These are phyloP conservation scores for Metrosideros polymorpha DNA, from an alignment of 441 rosid species.

Conservation along the genomic window DNA sequence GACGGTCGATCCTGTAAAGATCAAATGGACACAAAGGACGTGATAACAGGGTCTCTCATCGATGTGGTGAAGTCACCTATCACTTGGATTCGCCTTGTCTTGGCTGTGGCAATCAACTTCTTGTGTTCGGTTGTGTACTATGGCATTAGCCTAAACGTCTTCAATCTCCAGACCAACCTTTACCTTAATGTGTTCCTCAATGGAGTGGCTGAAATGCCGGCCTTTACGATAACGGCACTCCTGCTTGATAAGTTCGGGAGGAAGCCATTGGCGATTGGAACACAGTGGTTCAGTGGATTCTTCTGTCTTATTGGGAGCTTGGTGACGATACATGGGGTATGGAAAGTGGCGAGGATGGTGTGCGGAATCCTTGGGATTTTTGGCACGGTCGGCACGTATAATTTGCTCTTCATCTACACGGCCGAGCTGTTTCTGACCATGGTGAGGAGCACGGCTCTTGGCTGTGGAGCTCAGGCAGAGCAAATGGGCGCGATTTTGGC, in stretches of 20 bases:
- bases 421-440: conserved; percentile 83
- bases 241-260: conserved; percentile 62
- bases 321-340: conserved; percentile 26
- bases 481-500: conserved; percentile 89
- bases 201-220: conserved; percentile 81
- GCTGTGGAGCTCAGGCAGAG: conserved; percentile 68
- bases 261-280: conserved; percentile 71
- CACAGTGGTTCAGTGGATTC: conserved; percentile 68
- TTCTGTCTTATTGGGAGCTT: conserved; percentile 55
- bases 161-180: conserved; percentile 79
- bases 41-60: conserved; percentile 38
- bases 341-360: conserved; percentile 56
- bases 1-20: neutral
- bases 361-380: conserved; percentile 83
- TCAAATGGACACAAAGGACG: conserved; percentile 24
- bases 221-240: conserved; percentile 62
- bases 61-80: conserved; percentile 60
- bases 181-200: conserved; percentile 69
- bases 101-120: conserved; percentile 60
- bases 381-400: conserved; percentile 84
- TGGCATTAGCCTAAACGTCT: conserved; percentile 80
- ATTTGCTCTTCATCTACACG: conserved; percentile 70
- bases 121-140: conserved; percentile 69
- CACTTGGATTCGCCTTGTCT: conserved; percentile 44
- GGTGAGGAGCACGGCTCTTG: conserved; percentile 85